These are phyloP conservation scores for Aureobasidium sp. DNA, from an alignment of 2,329 filamentous ascomycete species.

Conservation along the genomic window DNA sequence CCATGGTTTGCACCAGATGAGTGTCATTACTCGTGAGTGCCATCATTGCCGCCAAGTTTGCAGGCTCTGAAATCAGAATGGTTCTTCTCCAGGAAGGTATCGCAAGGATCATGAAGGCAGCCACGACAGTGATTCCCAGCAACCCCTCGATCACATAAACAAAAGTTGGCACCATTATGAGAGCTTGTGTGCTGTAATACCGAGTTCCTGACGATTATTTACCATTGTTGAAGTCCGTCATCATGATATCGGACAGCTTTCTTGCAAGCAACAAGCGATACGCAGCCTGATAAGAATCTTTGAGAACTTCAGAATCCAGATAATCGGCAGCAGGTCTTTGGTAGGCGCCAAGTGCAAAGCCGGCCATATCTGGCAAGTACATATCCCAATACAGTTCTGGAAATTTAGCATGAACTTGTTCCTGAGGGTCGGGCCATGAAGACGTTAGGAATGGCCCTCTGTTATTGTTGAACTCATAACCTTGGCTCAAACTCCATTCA, in stretches of 20 bases:
- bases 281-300: conserved; percentile 29
- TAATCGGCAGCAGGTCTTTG: conserved; percentile 23
- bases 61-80: conserved; percentile 22
- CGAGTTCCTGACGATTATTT: conserved; percentile 14
- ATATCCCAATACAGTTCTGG: conserved; percentile 11
- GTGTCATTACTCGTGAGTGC: conserved; percentile 21
- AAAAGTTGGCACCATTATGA: conserved; percentile 31
- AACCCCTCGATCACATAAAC: conserved; percentile 26
- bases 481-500: conserved; percentile 27
- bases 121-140: neutral
- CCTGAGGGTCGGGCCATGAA: conserved; percentile 16
- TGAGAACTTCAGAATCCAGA: conserved; percentile 25
- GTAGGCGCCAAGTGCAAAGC: conserved; percentile 28
- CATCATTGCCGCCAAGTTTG: conserved; percentile 27
- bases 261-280: conserved; percentile 36
- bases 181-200: conserved; percentile 22
- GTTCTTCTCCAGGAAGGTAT: conserved; percentile 17
- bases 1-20: neutral
- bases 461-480: conserved; percentile 9
- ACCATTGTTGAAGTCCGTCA: conserved; percentile 13
- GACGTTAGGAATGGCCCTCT: conserved; percentile 16
- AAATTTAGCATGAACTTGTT: neutral
- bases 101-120: conserved; percentile 19
- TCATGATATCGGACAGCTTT: conserved; percentile 23
- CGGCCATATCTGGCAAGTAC: conserved; percentile 28